Base-by-base conservation (phyloP, 495 filamentous ascomycete genomes). In the Annulohypoxylon bovei region DNA sequence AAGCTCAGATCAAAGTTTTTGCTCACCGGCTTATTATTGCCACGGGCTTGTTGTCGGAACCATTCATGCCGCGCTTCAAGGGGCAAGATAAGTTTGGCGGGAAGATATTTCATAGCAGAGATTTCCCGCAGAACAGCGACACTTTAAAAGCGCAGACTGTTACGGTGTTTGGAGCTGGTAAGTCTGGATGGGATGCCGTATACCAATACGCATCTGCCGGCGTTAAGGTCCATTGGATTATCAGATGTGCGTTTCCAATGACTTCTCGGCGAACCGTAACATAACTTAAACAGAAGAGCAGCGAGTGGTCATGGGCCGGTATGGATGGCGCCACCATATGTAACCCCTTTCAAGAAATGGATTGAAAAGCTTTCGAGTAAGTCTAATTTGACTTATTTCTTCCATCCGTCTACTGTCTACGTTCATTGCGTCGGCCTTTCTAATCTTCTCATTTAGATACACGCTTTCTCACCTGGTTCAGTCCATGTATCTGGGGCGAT, bases 121-220 rank as follows among this genome's bases (percentile, higher is more conserved):
- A 92, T 60, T 85, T 92, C 18, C 53, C 53, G 5, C 49, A 76
- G 47, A 67, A 81, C 47, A 66, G 60, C 0, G 76, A 67, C 37
- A 79, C 78, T 16, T 18, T 79, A 32, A 76, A 81, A 1, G 74
- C 69, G 22, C 76, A 77, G 16, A 75, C 70, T 0, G 84, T 93
- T 3, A 85, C 86, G 0, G 84, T 96, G 1, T 84, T 93, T 50
- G 91, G 93, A 12, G 89, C 86, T 7, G 88, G 86, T 0, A 97
- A 96, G 75, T 92, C 89, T 3, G 91, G 86, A 1, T 93, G 87
- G 83, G 93, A 96, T 81, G 87, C 88, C 2, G 92, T 88, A 0
- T 93, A 93, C 70, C 82, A 85, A 2, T 91, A 88, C 71, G 90
- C 88, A 1, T 82, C 85, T 0, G 80, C 84, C 0, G 92, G 91